These are phyloP conservation scores for Citeromyces hawaiiensis DNA, from an alignment of 1,139 yeast species.

Conservation along the genomic window DNA sequence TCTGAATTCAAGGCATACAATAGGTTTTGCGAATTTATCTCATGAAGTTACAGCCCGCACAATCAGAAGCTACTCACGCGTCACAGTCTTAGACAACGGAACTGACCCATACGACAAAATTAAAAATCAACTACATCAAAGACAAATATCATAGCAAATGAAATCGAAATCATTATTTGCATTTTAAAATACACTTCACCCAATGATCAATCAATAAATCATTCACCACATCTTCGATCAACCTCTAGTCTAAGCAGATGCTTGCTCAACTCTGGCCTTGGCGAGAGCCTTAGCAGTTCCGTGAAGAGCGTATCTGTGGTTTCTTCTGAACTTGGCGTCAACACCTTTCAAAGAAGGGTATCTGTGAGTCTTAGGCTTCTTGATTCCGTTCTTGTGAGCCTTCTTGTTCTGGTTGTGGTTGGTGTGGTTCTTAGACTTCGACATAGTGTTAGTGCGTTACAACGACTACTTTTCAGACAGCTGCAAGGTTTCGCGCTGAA, in stretches of 20 bases:
- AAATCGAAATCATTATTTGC: not conserved
- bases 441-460: conserved; percentile 33
- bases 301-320: conserved; percentile 98
- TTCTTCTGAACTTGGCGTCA: conserved; percentile 98
- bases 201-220: not conserved
- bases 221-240: not conserved
- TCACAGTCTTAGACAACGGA: too few relatives aligned
- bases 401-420: conserved; percentile 98
- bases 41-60: too few relatives aligned
- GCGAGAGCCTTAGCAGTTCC: conserved; percentile 95
- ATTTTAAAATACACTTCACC: not conserved
- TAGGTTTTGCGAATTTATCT: too few relatives aligned
- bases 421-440: conserved; percentile 99
- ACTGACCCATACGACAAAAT: too few relatives aligned
- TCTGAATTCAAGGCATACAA: too few relatives aligned
- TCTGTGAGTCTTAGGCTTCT: conserved; percentile 97
- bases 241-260: conserved; percentile 2
- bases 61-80: too few relatives aligned
- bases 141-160: not conserved
- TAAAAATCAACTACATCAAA: too few relatives aligned
- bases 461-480: not conserved
- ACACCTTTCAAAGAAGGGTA: conserved; percentile 98
- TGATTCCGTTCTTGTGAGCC: conserved; percentile 99
- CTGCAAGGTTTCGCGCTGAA: not conserved
- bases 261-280: conserved; percentile 27